A percentile compares a stretch with the other conserved stretches of the same genome.
Conservation (phyloP, 2,329 filamentous ascomycete species). For the Alternaria alternata region DNA sequence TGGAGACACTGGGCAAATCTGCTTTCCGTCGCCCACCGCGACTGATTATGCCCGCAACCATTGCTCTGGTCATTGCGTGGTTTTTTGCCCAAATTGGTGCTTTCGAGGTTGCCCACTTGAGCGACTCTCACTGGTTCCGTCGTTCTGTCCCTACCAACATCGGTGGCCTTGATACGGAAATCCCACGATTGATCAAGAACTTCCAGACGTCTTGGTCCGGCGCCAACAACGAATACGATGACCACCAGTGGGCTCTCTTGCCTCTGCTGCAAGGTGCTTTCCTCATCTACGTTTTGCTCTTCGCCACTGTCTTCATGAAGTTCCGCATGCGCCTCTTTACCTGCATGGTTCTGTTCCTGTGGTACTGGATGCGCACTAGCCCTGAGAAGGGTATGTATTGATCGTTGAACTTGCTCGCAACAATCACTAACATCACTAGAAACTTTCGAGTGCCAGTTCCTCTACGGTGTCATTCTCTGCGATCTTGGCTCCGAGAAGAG, state of each 20-base stretch:
- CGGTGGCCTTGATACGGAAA: conserved; percentile 56
- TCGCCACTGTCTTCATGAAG: conserved; percentile 59
- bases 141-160: conserved; percentile 58
- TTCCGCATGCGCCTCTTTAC: conserved; percentile 58
- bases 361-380: conserved; percentile 59
- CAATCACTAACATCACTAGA: conserved; percentile 47
- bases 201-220: conserved; percentile 61
- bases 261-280: conserved; percentile 61
- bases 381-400: conserved; percentile 55
- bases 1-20: conserved; percentile 60
- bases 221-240: conserved; percentile 61
- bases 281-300: conserved; percentile 59
- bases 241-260: conserved; percentile 64
- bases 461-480: conserved; percentile 62
- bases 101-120: conserved; percentile 57
- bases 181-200: conserved; percentile 55
- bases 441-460: conserved; percentile 63
- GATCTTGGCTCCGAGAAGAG: conserved; percentile 59
- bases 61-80: conserved; percentile 62
- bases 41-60: conserved; percentile 61
- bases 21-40: conserved; percentile 63
- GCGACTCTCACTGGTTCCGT: conserved; percentile 62
- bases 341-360: conserved; percentile 57
- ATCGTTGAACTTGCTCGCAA: not conserved
- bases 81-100: conserved; percentile 58